phyloP scores from a whole-genome alignment of 2,329 filamentous ascomycete genomes.

The Penicillium sp. region DNA sequence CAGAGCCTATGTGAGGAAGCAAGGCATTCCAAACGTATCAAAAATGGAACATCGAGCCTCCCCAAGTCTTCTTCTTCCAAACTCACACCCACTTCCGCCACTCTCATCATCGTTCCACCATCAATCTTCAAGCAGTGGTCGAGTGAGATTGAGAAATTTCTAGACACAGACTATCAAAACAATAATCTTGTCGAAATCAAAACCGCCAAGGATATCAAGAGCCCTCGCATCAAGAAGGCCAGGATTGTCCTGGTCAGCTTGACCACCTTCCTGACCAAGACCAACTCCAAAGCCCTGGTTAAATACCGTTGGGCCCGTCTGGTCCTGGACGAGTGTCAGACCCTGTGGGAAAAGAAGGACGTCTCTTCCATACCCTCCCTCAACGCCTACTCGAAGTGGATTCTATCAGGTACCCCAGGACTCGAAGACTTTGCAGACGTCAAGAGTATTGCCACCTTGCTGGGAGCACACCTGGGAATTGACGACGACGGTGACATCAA shows the following conservation, averaged over 20 bases:
- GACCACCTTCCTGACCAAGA: too few species aligned
- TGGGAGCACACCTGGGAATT: slow-evolving; percentile 60
- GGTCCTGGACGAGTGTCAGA: slow-evolving; percentile 69
- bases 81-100: too few species aligned
- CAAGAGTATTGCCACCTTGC: slow-evolving; percentile 60
- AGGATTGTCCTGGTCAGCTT: not conserved
- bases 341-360: slow-evolving; percentile 51
- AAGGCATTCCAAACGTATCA: not conserved
- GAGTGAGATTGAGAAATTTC: slow-evolving; percentile 57
- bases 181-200: not conserved
- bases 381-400: slow-evolving; percentile 60
- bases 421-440: slow-evolving; percentile 63
- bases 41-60: not conserved
- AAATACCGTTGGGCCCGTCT: slow-evolving; percentile 58
- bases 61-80: too few species aligned
- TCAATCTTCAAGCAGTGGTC: slow-evolving; percentile 64
- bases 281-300: too few species aligned
- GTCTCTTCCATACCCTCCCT: slow-evolving; percentile 48
- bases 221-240: too few species aligned
- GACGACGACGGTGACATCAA: slow-evolving; percentile 54
- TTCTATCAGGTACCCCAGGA: slow-evolving; percentile 66
- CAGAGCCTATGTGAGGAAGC: not conserved
- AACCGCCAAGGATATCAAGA: not conserved
- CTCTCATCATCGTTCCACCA: slow-evolving; percentile 62
- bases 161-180: slow-evolving; percentile 43